Conservation (phyloP, 345 rosid species). For the Lepidium aucheri region DNA sequence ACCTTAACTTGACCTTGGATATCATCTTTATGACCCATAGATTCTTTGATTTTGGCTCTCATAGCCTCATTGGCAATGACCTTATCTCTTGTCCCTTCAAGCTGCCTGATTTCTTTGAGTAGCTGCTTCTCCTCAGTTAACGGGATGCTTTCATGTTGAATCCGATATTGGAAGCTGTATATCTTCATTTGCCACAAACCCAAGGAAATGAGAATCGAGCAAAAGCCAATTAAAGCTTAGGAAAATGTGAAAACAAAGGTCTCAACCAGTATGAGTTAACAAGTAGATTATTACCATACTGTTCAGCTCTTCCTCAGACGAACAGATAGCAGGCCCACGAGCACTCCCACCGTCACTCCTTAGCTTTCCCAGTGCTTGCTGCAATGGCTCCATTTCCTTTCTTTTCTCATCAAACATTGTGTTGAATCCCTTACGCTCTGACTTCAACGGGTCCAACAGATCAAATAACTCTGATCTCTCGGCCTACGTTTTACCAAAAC, state of each 20-base stretch:
- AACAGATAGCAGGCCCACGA: constrained; percentile 46
- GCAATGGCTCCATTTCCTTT: constrained; percentile 77
- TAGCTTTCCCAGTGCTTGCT: constrained; percentile 80
- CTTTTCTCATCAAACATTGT: constrained; percentile 52
- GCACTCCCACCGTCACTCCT: constrained; percentile 28
- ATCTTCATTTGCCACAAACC: constrained; percentile 47
- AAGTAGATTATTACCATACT: constrained; percentile 42
- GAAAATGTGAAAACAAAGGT: neutral
- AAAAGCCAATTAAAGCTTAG: neutral
- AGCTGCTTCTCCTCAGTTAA: constrained; percentile 88
- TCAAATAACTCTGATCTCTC: constrained; percentile 41
- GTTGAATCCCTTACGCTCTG: constrained; percentile 48
- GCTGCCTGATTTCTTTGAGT: constrained; percentile 80
- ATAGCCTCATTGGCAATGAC: constrained; percentile 77
- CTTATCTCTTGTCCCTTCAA: constrained; percentile 86
- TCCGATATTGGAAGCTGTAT: constrained; percentile 62
- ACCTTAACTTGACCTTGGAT: constrained; percentile 95
- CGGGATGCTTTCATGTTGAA: constrained; percentile 91
- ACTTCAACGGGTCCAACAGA: constrained; percentile 33
- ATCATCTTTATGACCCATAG: constrained; percentile 77
- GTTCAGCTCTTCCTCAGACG: constrained; percentile 90
- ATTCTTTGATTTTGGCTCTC: constrained; percentile 80
- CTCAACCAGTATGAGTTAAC: neutral
- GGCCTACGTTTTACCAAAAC: constrained; percentile 12
- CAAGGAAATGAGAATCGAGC: neutral